Percentiles rank a stretch among this genome's conserved stretches.
These are phyloP conservation scores for Cystofilobasidium bisporidii DNA, from an alignment of 768 basidiomycete species.

Conservation along the genomic window DNA sequence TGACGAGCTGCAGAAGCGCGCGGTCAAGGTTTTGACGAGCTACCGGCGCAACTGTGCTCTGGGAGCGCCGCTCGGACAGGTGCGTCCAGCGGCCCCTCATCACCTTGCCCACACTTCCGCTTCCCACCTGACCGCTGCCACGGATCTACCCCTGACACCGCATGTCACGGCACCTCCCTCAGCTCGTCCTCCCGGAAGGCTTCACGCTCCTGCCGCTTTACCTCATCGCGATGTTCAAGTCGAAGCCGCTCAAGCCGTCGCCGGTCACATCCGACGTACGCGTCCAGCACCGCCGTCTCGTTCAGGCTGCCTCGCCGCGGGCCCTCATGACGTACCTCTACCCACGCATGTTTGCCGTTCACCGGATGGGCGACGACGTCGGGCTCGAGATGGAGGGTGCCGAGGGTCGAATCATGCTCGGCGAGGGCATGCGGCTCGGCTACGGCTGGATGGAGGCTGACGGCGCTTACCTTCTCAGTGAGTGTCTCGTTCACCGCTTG, in stretches of 20 bases:
- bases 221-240: slow-evolving; percentile 70
- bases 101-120: too few relatives aligned
- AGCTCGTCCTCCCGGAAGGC: slow-evolving; percentile 92
- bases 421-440: slow-evolving; percentile 68
- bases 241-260: slow-evolving; percentile 68
- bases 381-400: slow-evolving; percentile 43
- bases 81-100: too few relatives aligned
- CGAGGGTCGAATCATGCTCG: slow-evolving; percentile 57
- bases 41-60: slow-evolving; percentile 84
- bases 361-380: slow-evolving; percentile 66
- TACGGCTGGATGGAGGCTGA: slow-evolving; percentile 79
- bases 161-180: background rate
- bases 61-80: slow-evolving; percentile 66
- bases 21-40: slow-evolving; percentile 67
- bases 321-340: slow-evolving; percentile 70
- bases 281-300: slow-evolving; percentile 67
- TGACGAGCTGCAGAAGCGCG: slow-evolving; percentile 73
- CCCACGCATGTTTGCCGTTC: slow-evolving; percentile 76
- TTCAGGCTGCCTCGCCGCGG: slow-evolving; percentile 61
- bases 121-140: too few relatives aligned
- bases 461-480: slow-evolving; percentile 89
- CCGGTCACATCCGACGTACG: slow-evolving; percentile 83
- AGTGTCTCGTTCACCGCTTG: slow-evolving; percentile 26
- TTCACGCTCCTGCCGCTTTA: slow-evolving; percentile 78
- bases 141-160: too few relatives aligned